These are phyloP conservation scores for Pseudogymnoascus sp. DNA, from an alignment of 2,329 filamentous ascomycete genomes.

Conservation along the genomic window DNA sequence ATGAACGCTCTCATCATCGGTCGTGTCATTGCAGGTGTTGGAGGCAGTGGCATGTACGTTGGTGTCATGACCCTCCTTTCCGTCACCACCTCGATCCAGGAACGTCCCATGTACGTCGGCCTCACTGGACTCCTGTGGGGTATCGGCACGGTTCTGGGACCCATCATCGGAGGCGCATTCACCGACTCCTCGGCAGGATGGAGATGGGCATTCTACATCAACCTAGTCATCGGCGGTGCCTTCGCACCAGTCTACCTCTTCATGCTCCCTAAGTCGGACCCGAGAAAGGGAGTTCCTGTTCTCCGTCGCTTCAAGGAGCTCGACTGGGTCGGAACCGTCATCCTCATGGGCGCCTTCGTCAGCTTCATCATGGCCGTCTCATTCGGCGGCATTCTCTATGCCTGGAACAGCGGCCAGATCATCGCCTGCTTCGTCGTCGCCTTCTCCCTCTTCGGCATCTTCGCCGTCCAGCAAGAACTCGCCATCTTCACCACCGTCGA, in stretches of 20 bases:
- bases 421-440: constrained; percentile 35
- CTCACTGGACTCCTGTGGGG: constrained; percentile 33
- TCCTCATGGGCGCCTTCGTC: constrained; percentile 26
- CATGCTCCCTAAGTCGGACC: constrained; percentile 35
- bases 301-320: constrained; percentile 12
- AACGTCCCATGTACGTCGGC: constrained; percentile 30
- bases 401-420: constrained; percentile 23
- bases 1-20: constrained; percentile 40
- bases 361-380: constrained; percentile 28
- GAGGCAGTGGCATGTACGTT: constrained; percentile 37
- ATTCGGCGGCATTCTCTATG: constrained; percentile 27
- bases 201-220: constrained; percentile 48
- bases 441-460: constrained; percentile 27
- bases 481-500: constrained; percentile 20
- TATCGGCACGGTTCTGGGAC: constrained; percentile 38
- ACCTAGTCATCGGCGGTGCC: constrained; percentile 38
- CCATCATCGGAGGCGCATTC: constrained; percentile 40
- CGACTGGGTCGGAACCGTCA: constrained; percentile 25
- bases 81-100: constrained; percentile 27
- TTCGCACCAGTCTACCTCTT: constrained; percentile 33
- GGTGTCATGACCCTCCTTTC: constrained; percentile 38
- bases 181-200: constrained; percentile 34
- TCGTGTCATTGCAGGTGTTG: constrained; percentile 36
- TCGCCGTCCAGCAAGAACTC: constrained; percentile 21
- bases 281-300: constrained; percentile 15